Conservation (phyloP, 192 early-diverging fungal genomes). For the Coemansia sp. region DNA sequence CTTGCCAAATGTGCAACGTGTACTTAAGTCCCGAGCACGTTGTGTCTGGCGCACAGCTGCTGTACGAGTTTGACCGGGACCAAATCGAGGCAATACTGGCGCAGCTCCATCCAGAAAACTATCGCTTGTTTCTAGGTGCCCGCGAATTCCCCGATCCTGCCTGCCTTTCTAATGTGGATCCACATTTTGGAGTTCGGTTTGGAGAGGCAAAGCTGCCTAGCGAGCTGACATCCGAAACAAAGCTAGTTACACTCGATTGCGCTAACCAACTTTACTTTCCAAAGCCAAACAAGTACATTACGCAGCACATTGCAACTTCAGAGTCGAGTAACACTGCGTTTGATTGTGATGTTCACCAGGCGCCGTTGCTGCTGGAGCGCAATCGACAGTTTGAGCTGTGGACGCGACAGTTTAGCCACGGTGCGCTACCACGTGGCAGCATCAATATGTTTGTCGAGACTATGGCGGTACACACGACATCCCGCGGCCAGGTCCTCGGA, state of each 20-base stretch:
- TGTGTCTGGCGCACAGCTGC: constrained; percentile 4
- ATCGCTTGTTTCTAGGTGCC: constrained; percentile 51
- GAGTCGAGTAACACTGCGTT: not conserved
- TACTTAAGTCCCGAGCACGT: constrained; percentile 9
- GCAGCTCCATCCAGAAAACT: constrained; percentile 59
- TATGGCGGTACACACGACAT: not conserved
- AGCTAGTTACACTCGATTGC: not conserved
- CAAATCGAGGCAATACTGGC: not conserved
- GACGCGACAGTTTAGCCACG: not conserved
- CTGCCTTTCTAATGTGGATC: constrained; percentile 40
- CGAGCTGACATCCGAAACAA: not conserved
- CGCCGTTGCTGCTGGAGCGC: constrained; percentile 7
- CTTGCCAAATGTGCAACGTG: constrained; percentile 8
- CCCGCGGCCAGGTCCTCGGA: not conserved
- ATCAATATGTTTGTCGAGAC: constrained; percentile 12
- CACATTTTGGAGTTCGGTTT: constrained; percentile 79
- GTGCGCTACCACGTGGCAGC: constrained; percentile 1
- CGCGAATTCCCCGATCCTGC: constrained; percentile 14
- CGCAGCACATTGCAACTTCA: constrained; percentile 1
- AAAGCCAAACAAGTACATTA: constrained; percentile 3
- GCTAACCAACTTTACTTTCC: not conserved
- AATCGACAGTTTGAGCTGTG: constrained; percentile 18
- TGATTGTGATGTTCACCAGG: constrained; percentile 1
- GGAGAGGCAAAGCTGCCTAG: constrained; percentile 28
- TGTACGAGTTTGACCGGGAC: constrained; percentile 6